Evolutionary conservation across 73 alveolate genomes (phyloP).

Genomic region (Breviolum minutum): DNA sequence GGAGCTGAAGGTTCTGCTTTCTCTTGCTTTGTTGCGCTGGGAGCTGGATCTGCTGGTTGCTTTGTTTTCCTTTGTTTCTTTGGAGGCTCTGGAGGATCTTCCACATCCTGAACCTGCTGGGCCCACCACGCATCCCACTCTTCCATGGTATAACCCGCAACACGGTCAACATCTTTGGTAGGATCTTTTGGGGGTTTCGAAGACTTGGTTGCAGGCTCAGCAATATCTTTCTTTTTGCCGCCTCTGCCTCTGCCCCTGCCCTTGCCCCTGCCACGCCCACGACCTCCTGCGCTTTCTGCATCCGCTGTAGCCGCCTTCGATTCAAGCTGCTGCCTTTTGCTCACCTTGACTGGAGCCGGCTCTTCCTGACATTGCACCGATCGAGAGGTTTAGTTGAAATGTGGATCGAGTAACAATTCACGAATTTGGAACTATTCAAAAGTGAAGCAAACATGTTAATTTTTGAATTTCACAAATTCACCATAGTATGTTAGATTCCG

Average conservation of each 20-base stretch:
- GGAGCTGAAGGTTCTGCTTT: neutral
- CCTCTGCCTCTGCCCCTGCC: neutral
- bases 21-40: too few relatives aligned
- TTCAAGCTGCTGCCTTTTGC: neutral
- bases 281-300: neutral
- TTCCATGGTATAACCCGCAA: neutral
- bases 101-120: neutral
- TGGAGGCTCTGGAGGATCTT: too few relatives aligned
- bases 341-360: neutral
- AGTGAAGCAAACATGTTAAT: too few relatives aligned
- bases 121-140: neutral
- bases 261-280: slow-evolving; percentile 12
- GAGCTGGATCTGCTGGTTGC: too few relatives aligned
- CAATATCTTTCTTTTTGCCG: neutral
- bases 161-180: neutral
- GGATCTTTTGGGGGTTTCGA: neutral
- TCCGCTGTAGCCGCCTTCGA: neutral
- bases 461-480: too few relatives aligned
- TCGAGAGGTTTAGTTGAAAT: neutral
- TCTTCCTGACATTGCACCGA: neutral
- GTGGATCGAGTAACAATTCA: neutral
- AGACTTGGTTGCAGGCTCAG: neutral
- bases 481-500: too few relatives aligned
- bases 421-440: neutral
- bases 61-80: neutral